Base-by-base conservation (phyloP, 371 early-diverging fungal genomes). In the Lichtheimia hyalospora region DNA sequence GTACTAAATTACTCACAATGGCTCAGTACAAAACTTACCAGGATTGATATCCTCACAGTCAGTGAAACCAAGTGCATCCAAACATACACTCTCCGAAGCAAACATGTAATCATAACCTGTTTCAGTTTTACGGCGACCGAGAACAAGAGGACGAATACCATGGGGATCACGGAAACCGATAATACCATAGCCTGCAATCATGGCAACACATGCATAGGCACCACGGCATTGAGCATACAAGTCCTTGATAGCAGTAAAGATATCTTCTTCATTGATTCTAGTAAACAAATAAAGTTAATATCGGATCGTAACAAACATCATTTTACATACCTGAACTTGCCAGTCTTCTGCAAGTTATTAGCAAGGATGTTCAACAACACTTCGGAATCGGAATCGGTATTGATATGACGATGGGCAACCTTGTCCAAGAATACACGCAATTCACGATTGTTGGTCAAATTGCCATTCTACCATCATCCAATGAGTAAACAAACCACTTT, bases 331-430 rank as follows among this genome's bases (percentile, higher is more conserved):
- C 90, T 81, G 74, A 89, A 88, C 82, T 98, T 98, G 70, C 95
- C 95, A 3, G 95, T 95, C 82, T 90, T 82, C 67, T 97, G 95
- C 66, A 93, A 71, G 67, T 92, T 89, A 75, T 91, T 82, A 61
- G 97, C 99, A 68, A 98, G 90, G 63, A 97, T 92, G 83, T 98
- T 98, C 54, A 98, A 81, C 54, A 97, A 78, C 43, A 97, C 72
- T 81, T 98, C 99, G 53, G 96, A 95, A 80, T 98, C 99, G 10
- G 97, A 96, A 71, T 96, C 95, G 6, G 99, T 98, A 82, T 98
- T 98, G 79, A 98, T 96, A 69, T 98, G 99, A 54, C 99, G 91
- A 76, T 97, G 98, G 40, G 97, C 96, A 48, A 91, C 89, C 63
- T 85, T 75, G 74, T 97, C 99, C 56, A 98, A 69, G 63, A 89